These are phyloP conservation scores for Claviceps maximensis DNA, from an alignment of 2,329 filamentous ascomycete species.

Conservation along the genomic window DNA sequence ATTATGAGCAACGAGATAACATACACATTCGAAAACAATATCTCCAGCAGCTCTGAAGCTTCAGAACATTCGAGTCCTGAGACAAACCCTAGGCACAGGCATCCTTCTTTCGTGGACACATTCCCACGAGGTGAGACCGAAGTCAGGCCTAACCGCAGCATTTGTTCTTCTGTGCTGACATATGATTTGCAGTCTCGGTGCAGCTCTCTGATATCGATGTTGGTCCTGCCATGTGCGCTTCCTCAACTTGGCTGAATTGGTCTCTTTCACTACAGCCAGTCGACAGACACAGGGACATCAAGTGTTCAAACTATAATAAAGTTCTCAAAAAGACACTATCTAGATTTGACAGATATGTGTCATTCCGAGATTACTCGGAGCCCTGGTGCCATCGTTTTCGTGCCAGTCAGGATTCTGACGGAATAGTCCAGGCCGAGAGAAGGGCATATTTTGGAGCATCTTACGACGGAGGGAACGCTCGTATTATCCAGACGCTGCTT, in stretches of 20 bases:
- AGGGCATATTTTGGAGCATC: slow-evolving; percentile 20
- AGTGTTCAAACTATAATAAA: neutral
- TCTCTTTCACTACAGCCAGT: neutral
- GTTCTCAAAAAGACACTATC: neutral
- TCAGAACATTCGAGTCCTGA: neutral
- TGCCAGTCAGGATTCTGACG: slow-evolving; percentile 27
- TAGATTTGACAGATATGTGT: slow-evolving; percentile 36
- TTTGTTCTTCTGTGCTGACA: neutral
- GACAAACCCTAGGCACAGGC: neutral
- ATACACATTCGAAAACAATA: neutral
- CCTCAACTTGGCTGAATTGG: neutral
- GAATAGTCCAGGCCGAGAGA: slow-evolving; percentile 31
- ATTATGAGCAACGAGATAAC: neutral
- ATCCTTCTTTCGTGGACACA: no score
- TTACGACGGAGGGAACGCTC: neutral
- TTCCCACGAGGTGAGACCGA: neutral
- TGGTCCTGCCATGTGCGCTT: neutral
- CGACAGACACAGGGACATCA: neutral
- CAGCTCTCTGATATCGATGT: neutral
- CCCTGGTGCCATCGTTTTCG: slow-evolving; percentile 31
- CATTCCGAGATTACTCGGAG: slow-evolving; percentile 23
- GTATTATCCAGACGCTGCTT: neutral
- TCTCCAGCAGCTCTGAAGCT: neutral
- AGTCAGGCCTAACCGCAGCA: neutral
- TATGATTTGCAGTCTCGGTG: neutral